Evolutionary conservation across 2,329 filamentous ascomycete genomes (phyloP), one percentile per base, ranked within the genome.

Genomic region (Aspergillus tubingensis): DNA sequence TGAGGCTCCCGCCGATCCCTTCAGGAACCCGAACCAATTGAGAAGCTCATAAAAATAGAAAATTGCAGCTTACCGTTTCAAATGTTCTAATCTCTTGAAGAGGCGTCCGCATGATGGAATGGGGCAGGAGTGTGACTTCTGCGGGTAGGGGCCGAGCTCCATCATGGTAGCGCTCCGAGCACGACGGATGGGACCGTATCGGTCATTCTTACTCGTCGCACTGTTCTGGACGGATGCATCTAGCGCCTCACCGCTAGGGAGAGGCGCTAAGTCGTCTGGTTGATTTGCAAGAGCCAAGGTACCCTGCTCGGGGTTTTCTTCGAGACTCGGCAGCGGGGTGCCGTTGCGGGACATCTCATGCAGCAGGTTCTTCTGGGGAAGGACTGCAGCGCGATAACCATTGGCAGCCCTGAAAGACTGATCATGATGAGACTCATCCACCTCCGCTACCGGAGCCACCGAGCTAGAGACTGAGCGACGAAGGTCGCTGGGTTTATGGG

Each of bases 81-180:
- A 88, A 82, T 99, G 95, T 82, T 99, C 95, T 82, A 99, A 87
- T 79, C 95, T 89, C 88, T 99, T 99, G 86, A 99, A 99, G 64
- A 97, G 86, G 72, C 95, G 90, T 57, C 95, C 95, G 76, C 95
- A 99, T 58, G 94, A 96, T 27, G 95, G 95, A 72, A 99, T 99
- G n/a, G 95, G 95, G 82, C 95, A 99, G 2, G 94, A 98, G 79
- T 99, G 95, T 43, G 93, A 96, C 80, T 99, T 99, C 75, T 96
- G 92, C 54, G 95, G 92, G 76, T 98, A 98, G 13, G 96, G 95
- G 32, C 92, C 92, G 65, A 97, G 86, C 77, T 99, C 95, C 90
- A 96, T 96, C 78, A 96, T 91, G 3, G 95, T 98, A 55, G 95
- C 94, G 68, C 93, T 97, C 67, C 94, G 89, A 65, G 95, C 95